Base-by-base conservation (phyloP, 169 alveolate genomes). In the Babesia ovis region DNA sequence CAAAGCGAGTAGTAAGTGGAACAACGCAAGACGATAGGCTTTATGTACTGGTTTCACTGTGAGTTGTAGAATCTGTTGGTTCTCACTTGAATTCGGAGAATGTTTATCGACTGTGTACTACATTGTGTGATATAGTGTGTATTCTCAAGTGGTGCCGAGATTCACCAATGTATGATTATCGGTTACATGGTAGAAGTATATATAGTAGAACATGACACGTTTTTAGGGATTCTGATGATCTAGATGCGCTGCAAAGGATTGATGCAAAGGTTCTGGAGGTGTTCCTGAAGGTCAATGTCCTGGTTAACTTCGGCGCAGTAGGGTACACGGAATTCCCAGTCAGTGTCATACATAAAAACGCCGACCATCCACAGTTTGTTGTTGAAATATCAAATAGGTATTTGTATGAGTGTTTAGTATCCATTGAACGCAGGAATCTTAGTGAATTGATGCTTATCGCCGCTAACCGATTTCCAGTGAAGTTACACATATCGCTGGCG, bases 271-370 rank as follows among this genome's bases (percentile, higher is more conserved):
- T 48, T 11, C n/a, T 77, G 41, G 81, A 77, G 37, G 11, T 22
- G 27, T 77, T 61, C 41, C 39, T 77, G 25, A 41, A 45, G 27
- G 39, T 73, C 5, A 68, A 68, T 55, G 45, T 68, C 18, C 39
- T 77, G 37, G 57, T 77, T 4, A 34, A 27, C 34, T 77, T 61
- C 37, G 86, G 86, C 12, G 62, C 62, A n/a, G 27, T 77, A 22
- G 86, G 86, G 3, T 77, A 77, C 71, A 34, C 22, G 20, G 75
- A 67, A 48, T 77, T 22, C 32, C 86, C 82, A 6, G 27, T 68
- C 23, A 66, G 35, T 18, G 68, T 68, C 32, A 18, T 77, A 5
- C 29, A 45, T 22, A 4, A 11, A 4, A 20, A 20, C 42, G 34
- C 32, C 8, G 45, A 43, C 3, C 20, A 14, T 3, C 37, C 54